phyloP scores from a whole-genome alignment of 179 eudicot species.

The Beta corolliflora region DNA sequence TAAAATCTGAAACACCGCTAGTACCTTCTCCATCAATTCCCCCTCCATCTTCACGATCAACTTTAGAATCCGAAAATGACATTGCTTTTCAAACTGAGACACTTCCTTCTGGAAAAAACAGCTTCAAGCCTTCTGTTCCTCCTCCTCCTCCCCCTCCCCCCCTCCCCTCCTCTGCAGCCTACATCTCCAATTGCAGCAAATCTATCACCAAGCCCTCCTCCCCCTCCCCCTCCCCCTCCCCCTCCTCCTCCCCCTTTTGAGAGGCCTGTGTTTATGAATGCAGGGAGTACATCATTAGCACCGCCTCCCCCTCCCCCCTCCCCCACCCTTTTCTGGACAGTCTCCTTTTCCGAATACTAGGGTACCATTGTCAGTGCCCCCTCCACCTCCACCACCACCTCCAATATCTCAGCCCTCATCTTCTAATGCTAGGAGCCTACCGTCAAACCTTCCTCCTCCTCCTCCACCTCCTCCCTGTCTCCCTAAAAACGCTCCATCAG shows the following conservation, averaged over 20 bases:
- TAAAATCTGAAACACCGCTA: constrained; percentile 5
- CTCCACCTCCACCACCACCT: constrained; percentile 31
- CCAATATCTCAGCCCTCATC: constrained; percentile 20
- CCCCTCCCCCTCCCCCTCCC: constrained; percentile 29
- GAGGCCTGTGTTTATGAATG: background rate
- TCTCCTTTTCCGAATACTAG: constrained; percentile 9
- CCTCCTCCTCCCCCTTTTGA: constrained; percentile 24
- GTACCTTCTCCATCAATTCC: constrained; percentile 23
- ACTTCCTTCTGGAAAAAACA: constrained; percentile 4
- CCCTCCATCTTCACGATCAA: constrained; percentile 29
- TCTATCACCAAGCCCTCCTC: constrained; percentile 16
- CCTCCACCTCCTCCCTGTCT: constrained; percentile 25
- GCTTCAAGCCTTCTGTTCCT: constrained; percentile 9
- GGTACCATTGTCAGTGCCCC: background rate
- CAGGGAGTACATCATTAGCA: background rate
- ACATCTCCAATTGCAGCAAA: constrained; percentile 11
- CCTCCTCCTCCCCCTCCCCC: constrained; percentile 20
- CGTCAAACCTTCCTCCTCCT: constrained; percentile 31
- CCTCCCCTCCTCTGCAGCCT: constrained; percentile 14
- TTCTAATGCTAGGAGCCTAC: constrained; percentile 11
- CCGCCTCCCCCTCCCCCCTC: constrained; percentile 17
- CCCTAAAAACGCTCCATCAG: constrained; percentile 3
- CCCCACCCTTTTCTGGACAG: constrained; percentile 4
- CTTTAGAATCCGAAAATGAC: constrained; percentile 15
- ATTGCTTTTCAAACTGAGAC: constrained; percentile 2